Evolutionary conservation across 108 stramenopile genomes (phyloP), one percentile per base, ranked within the genome.

Genomic region (Cyclostephanos invisitatus): DNA sequence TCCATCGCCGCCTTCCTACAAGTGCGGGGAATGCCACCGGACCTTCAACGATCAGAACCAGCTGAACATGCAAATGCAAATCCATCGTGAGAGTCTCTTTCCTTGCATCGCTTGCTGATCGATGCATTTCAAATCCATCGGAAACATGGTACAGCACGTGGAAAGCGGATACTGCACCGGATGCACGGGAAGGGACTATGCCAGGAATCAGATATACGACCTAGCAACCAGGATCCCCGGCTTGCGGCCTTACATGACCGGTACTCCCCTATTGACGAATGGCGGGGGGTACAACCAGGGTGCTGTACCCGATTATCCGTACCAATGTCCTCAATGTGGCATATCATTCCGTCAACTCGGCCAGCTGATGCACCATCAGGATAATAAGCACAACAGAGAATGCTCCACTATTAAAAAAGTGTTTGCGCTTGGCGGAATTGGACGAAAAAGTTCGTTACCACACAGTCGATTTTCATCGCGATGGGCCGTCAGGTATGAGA

Each of bases 21-120:
- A 62, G 38, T 91, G 90, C 40, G 38, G 55, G 4, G 65, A 76
- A 62, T 91, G 90, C 51, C 20, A n/a, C 40, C 77, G 83, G 15
- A 29, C 53, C 2, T 89, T 91, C 75, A 63, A 61, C 46, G 58
- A 29, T 10, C 77, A 78, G 29, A 87, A 91, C 60, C 64, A 84
- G 47, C 67, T 91, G 22, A 77, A 87, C 28, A 89, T 89, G 90
- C 90, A 91, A 67, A 86, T 82, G 83, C 87, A 91, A 58, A 83
- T 87, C 6, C 87, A 91, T 72, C 86, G 89, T 18, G 81, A 87
- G 27, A 82, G 86, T 2, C 75, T 79, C 46, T 81, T 91, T 0
- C 62, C 87, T 11, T 91, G 90, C 64, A 86, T 87, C 2, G 68
- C 89, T 37, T 91, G 90, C 64, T 85, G 85, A 5, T 86, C 86